A percentile compares a stretch with the other conserved stretches of the same genome.
phyloP scores from a whole-genome alignment of 2,329 filamentous ascomycete species.

The Colletotrichum higginsianum region DNA sequence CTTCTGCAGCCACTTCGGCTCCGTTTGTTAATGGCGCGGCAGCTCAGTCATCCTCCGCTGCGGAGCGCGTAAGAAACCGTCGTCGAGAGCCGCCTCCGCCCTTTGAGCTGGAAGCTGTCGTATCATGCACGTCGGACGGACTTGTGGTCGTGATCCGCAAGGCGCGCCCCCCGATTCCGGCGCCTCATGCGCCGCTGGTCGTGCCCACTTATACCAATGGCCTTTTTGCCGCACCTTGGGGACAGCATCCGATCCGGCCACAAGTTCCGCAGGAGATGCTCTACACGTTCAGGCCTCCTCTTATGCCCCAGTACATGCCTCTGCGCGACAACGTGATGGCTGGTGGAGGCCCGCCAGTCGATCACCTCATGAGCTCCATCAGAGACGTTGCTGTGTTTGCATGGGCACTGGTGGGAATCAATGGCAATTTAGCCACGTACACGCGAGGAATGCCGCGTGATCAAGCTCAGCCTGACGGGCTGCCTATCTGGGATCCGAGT shows the following conservation, averaged over 20 bases:
- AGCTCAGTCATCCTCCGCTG: slow-evolving; percentile 14
- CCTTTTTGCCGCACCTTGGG: slow-evolving; percentile 87
- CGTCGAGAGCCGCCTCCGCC: slow-evolving; percentile 55
- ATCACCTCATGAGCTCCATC: slow-evolving; percentile 83
- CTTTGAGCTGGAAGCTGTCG: slow-evolving; percentile 88
- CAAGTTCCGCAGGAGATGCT: slow-evolving; percentile 59
- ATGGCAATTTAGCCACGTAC: slow-evolving; percentile 78
- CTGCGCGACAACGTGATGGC: slow-evolving; percentile 60
- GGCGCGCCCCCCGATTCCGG: slow-evolving; percentile 79
- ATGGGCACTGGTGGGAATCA: slow-evolving; percentile 86
- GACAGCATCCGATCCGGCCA: slow-evolving; percentile 73
- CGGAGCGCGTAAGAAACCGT: slow-evolving; percentile 43
- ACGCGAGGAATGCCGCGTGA: slow-evolving; percentile 73
- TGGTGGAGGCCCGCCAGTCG: slow-evolving; percentile 67
- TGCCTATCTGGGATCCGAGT: slow-evolving; percentile 72
- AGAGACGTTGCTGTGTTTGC: slow-evolving; percentile 90
- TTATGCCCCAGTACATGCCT: slow-evolving; percentile 61
- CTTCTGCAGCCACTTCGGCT: slow-evolving; percentile 26
- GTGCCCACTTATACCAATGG: slow-evolving; percentile 70
- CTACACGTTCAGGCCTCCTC: slow-evolving; percentile 60
- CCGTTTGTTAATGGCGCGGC: slow-evolving; percentile 27
- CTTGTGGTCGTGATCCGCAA: slow-evolving; percentile 85
- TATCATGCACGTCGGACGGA: slow-evolving; percentile 91
- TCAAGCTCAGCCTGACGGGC: slow-evolving; percentile 72
- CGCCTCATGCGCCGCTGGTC: slow-evolving; percentile 64